Percentiles rank a stretch among this genome's conserved stretches.
These are phyloP conservation scores for Sclerotiophoma versabilis DNA, from an alignment of 2,329 filamentous ascomycete species.

Conservation along the genomic window DNA sequence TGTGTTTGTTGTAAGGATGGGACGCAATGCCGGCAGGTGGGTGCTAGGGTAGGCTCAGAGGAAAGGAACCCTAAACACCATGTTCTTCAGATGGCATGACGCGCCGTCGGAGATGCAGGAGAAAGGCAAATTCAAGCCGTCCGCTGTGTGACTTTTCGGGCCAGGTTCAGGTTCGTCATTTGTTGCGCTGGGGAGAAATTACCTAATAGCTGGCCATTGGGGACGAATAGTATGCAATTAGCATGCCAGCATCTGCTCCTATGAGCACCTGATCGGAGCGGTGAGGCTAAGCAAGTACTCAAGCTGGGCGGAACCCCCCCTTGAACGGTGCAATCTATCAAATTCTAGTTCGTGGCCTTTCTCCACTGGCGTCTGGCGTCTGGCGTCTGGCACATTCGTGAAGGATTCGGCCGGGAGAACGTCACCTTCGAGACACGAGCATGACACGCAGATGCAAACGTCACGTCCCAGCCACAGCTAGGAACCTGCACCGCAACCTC, in stretches of 20 bases:
- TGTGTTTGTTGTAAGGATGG: slow-evolving; percentile 12
- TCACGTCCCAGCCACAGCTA: background rate
- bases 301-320: slow-evolving; percentile 30
- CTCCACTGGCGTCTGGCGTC: slow-evolving; percentile 1
- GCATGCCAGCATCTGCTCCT: slow-evolving; percentile 30
- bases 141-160: slow-evolving; percentile 38
- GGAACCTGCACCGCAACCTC: slow-evolving; percentile 19
- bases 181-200: slow-evolving; percentile 40
- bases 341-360: slow-evolving; percentile 12
- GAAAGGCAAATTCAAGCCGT: slow-evolving; percentile 31
- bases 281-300: slow-evolving; percentile 23
- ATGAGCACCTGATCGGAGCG: slow-evolving; percentile 34
- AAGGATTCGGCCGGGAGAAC: slow-evolving; percentile 4
- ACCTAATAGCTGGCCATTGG: slow-evolving; percentile 44
- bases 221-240: slow-evolving; percentile 45
- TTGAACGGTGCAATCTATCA: slow-evolving; percentile 25
- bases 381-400: slow-evolving; percentile 9
- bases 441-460: slow-evolving; percentile 9
- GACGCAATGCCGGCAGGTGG: slow-evolving; percentile 1
- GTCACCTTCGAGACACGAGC: slow-evolving; percentile 7
- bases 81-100: slow-evolving; percentile 16
- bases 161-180: slow-evolving; percentile 34
- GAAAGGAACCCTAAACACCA: slow-evolving; percentile 17
- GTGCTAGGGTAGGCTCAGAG: slow-evolving; percentile 16
- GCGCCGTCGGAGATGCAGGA: slow-evolving; percentile 46